These are phyloP conservation scores for Metarhizium brunneum DNA, from an alignment of 2,329 filamentous ascomycete species.

Conservation along the genomic window DNA sequence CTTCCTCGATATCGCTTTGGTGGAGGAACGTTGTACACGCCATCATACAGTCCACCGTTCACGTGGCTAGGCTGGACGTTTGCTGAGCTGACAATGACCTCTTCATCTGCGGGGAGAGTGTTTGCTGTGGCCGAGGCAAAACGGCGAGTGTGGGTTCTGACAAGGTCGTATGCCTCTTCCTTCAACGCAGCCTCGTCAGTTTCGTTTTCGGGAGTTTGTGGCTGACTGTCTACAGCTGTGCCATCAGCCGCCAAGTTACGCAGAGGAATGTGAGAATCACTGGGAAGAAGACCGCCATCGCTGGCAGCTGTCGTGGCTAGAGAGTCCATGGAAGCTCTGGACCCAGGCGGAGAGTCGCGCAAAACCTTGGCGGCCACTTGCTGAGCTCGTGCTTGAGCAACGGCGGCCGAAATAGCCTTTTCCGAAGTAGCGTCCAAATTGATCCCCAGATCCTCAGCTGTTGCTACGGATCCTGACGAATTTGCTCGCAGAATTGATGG, in stretches of 20 bases:
- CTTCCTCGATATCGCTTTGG: constrained; percentile 34
- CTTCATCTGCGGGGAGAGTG: constrained; percentile 7
- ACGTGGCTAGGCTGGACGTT: constrained; percentile 20
- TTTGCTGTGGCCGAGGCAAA: constrained; percentile 9
- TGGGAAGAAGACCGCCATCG: constrained; percentile 15
- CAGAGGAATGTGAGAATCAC: constrained; percentile 21
- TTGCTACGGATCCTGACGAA: constrained; percentile 29
- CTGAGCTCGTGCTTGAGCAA: constrained; percentile 33
- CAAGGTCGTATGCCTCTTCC: constrained; percentile 32
- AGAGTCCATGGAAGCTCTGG: constrained; percentile 29
- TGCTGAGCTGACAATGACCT: constrained; percentile 7
- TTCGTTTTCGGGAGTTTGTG: constrained; percentile 2
- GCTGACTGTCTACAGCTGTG: not conserved
- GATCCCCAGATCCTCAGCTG: constrained; percentile 14
- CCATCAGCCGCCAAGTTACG: constrained; percentile 15
- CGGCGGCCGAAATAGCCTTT: constrained; percentile 25
- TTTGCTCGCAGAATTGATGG: constrained; percentile 34
- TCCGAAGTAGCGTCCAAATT: constrained; percentile 17
- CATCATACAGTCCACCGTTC: constrained; percentile 30
- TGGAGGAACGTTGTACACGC: constrained; percentile 29
- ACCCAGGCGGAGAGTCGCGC: constrained; percentile 25
- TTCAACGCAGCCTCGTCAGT: constrained; percentile 4
- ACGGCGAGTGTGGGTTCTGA: constrained; percentile 30
- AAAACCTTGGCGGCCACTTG: constrained; percentile 31
- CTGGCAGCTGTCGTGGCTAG: constrained; percentile 20